phyloP scores from a whole-genome alignment of 2,329 filamentous ascomycete species.

The Sclerotinia nivalis region DNA sequence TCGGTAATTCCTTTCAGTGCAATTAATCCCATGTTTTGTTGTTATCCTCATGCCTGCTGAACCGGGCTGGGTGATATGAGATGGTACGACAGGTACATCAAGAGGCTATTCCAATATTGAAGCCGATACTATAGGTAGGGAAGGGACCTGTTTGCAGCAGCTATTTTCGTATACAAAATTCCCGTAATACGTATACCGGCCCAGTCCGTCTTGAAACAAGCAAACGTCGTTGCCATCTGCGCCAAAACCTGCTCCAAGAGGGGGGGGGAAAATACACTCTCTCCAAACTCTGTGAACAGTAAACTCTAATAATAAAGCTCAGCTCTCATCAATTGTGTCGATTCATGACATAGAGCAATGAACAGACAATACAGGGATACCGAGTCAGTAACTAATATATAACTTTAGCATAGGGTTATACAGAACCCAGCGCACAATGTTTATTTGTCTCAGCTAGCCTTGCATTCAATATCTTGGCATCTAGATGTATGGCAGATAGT shows the following conservation, averaged over 20 bases:
- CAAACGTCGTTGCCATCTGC: background rate
- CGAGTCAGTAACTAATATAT: background rate
- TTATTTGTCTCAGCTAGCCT: conserved; percentile 4
- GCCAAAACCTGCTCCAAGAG: background rate
- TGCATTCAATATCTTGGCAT: conserved; percentile 5
- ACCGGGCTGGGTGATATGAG: background rate
- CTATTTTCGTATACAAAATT: background rate
- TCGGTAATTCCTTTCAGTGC: background rate
- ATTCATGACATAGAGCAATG: background rate
- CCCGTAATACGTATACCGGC: background rate
- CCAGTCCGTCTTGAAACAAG: background rate
- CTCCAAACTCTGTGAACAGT: background rate
- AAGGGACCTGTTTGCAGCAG: background rate
- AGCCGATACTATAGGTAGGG: background rate
- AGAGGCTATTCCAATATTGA: background rate
- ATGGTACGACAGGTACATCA: background rate
- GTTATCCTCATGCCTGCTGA: background rate
- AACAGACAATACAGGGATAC: conserved; percentile 2
- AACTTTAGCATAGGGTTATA: conserved; percentile 1
- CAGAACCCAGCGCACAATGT: background rate
- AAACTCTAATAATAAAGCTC: background rate
- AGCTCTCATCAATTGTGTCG: background rate
- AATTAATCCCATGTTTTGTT: background rate
- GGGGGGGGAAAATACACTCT: background rate
- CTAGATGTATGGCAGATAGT: background rate